Percentiles rank a stretch among this genome's conserved stretches.
phyloP scores from a whole-genome alignment of 139 green algal genomes.

The Chlorella sorokiniana region DNA sequence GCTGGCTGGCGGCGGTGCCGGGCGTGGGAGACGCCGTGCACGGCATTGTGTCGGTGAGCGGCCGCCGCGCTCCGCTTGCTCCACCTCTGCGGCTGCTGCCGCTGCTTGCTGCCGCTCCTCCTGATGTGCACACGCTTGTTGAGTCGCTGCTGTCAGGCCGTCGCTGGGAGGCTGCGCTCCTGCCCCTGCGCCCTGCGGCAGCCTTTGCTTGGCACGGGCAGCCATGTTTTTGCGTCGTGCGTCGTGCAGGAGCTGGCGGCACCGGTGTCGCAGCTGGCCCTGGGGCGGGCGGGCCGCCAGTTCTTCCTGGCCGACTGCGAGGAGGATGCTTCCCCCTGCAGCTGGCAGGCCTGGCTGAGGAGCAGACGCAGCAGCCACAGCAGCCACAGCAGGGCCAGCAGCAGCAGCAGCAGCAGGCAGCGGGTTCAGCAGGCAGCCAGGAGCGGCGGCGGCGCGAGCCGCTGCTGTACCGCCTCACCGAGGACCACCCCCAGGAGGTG shows the following conservation, averaged over 20 bases:
- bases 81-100: neutral
- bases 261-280: constrained; percentile 19
- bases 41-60: constrained; percentile 29
- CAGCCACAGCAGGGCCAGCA: neutral
- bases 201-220: no score
- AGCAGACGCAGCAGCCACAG: neutral
- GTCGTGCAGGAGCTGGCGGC: constrained; percentile 20
- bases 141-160: neutral
- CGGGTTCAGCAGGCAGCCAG: neutral
- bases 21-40: constrained; percentile 40
- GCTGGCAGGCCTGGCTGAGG: no score
- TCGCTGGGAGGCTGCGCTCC: neutral
- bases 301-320: constrained; percentile 58
- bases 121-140: no score
- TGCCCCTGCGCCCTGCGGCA: neutral
- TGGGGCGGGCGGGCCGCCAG: constrained; percentile 44
- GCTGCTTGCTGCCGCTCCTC: no score
- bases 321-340: neutral
- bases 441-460: neutral
- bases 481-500: constrained; percentile 48
- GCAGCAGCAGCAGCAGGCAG: neutral
- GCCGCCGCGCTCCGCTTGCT: neutral
- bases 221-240: no score
- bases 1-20: constrained; percentile 52
- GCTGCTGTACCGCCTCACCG: constrained; percentile 52